Conservation (phyloP, 2,329 filamentous ascomycete genomes). For the Zymoseptoria pseudotritici region DNA sequence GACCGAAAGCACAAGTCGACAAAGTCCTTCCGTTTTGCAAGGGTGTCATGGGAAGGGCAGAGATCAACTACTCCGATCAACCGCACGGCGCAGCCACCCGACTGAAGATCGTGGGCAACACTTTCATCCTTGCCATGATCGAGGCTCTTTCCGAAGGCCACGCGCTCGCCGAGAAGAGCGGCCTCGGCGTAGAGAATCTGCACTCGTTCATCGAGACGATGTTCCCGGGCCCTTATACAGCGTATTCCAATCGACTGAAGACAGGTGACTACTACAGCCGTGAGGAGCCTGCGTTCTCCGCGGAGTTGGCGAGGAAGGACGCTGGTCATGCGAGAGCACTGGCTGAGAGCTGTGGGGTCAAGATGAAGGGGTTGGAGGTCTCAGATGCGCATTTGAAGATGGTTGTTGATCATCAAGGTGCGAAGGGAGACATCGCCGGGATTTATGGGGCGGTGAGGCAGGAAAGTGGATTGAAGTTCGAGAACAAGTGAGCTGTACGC, state of each 20-base stretch:
- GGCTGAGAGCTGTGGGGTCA: slow-evolving; percentile 55
- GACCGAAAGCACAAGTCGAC: slow-evolving; percentile 52
- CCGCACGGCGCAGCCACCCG: slow-evolving; percentile 61
- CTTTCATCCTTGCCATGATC: slow-evolving; percentile 76
- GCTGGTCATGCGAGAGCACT: slow-evolving; percentile 63
- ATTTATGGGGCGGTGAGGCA: slow-evolving; percentile 75
- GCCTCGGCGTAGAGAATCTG: slow-evolving; percentile 62
- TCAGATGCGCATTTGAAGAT: slow-evolving; percentile 60
- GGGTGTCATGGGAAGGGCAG: slow-evolving; percentile 61
- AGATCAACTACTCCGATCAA: slow-evolving; percentile 64
- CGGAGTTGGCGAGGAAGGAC: slow-evolving; percentile 79
- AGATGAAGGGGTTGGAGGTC: slow-evolving; percentile 57
- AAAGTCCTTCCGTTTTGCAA: slow-evolving; percentile 63
- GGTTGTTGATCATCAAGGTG: slow-evolving; percentile 63
- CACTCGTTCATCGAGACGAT: slow-evolving; percentile 65
- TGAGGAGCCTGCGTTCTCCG: slow-evolving; percentile 71
- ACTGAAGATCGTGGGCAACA: slow-evolving; percentile 80
- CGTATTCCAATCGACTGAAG: slow-evolving; percentile 68
- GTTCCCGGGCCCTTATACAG: slow-evolving; percentile 67
- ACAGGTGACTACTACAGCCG: slow-evolving; percentile 68
- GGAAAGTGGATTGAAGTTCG: slow-evolving; percentile 67
- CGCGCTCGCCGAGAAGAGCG: slow-evolving; percentile 71
- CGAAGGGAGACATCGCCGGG: slow-evolving; percentile 68
- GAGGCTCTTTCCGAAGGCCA: slow-evolving; percentile 72
- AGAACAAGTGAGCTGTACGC: slow-evolving; percentile 30